These are phyloP conservation scores for Bruguiera sexangula DNA, from an alignment of 345 rosid species.

Conservation along the genomic window DNA sequence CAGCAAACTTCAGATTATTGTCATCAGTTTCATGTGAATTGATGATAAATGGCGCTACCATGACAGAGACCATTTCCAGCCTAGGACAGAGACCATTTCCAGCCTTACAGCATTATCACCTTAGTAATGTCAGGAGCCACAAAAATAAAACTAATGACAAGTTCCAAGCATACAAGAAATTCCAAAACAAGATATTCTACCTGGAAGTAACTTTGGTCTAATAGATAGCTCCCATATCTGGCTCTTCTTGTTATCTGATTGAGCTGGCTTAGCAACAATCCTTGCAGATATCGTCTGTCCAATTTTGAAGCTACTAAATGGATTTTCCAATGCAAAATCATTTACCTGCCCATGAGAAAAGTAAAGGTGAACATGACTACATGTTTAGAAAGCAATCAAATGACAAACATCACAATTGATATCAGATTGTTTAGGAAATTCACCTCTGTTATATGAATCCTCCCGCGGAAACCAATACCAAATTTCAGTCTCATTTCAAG, in stretches of 20 bases:
- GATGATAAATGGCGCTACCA: not conserved
- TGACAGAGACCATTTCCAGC: not conserved
- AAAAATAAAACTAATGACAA: not conserved
- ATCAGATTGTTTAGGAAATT: conserved; percentile 14
- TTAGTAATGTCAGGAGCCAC: too few relatives aligned
- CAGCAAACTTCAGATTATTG: not conserved
- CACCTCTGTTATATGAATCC: conserved; percentile 93
- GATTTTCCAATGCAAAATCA: conserved; percentile 53
- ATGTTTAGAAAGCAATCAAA: conserved; percentile 8
- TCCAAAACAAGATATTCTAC: conserved; percentile 34
- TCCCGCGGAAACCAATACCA: conserved; percentile 71
- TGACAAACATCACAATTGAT: conserved; percentile 16
- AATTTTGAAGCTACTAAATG: conserved; percentile 61
- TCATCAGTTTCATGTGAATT: not conserved
- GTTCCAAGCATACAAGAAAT: not conserved
- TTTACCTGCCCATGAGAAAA: conserved; percentile 47
- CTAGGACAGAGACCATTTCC: too few relatives aligned
- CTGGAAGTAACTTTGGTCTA: conserved; percentile 60
- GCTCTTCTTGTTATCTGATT: conserved; percentile 45
- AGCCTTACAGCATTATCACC: too few relatives aligned
- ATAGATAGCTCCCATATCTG: conserved; percentile 78
- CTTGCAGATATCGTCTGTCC: conserved; percentile 84
- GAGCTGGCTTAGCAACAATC: conserved; percentile 56
- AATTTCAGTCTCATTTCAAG: conserved; percentile 82
- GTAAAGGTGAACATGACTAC: conserved; percentile 10